Percentiles rank a stretch among this genome's conserved stretches.
phyloP scores from a whole-genome alignment of 129 eudicot genomes.

The Mikania micrantha region DNA sequence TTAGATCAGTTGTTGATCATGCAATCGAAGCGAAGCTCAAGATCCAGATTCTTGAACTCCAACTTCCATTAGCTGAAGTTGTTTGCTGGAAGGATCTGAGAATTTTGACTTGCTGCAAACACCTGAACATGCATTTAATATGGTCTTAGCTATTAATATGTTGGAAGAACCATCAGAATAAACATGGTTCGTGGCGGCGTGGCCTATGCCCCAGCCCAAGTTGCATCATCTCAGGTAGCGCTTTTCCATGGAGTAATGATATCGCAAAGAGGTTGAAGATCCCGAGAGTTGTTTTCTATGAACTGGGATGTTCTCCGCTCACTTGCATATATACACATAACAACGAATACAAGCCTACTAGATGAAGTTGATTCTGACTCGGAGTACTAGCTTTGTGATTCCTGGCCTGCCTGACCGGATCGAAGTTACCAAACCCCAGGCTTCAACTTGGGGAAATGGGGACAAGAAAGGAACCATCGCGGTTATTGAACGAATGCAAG shows the following conservation, averaged over 20 bases:
- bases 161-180: slow-evolving; percentile 32
- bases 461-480: slow-evolving; percentile 5
- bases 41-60: too few species aligned
- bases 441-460: too few species aligned
- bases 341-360: slow-evolving; percentile 3
- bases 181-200: not conserved
- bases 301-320: slow-evolving; percentile 44
- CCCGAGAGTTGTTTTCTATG: slow-evolving; percentile 62
- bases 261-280: too few species aligned
- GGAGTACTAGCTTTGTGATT: slow-evolving; percentile 35
- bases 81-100: slow-evolving; percentile 38
- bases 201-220: slow-evolving; percentile 30
- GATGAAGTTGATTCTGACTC: slow-evolving; percentile 19
- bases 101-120: slow-evolving; percentile 37
- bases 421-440: slow-evolving; percentile 35
- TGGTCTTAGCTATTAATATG: slow-evolving; percentile 21
- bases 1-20: too few species aligned
- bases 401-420: slow-evolving; percentile 48
- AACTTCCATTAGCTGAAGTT: too few species aligned
- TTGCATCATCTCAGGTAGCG: slow-evolving; percentile 37
- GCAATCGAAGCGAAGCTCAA: too few species aligned
- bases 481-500: slow-evolving; percentile 5
- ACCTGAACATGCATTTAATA: not conserved
- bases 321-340: slow-evolving; percentile 29
- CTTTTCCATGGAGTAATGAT: slow-evolving; percentile 39